phyloP scores from a whole-genome alignment of 441 rosid genomes.

The Eutrema salsugineum region DNA sequence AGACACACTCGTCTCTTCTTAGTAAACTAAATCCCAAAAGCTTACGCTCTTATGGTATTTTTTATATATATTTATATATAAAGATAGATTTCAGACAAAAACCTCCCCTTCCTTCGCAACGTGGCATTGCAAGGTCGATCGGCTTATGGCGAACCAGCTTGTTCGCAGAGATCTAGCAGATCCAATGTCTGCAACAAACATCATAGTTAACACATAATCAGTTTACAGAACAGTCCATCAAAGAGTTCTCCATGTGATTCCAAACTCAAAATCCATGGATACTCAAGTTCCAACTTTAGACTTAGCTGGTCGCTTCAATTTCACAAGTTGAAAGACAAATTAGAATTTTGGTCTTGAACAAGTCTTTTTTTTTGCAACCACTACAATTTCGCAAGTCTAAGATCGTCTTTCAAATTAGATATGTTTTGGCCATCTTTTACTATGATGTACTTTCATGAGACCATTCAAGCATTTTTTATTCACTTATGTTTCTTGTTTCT shows the following conservation, averaged over 20 bases:
- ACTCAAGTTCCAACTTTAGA: too few relatives aligned
- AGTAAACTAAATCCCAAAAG: constrained; percentile 31
- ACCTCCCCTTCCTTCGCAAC: constrained; percentile 2
- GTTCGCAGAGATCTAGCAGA: constrained; percentile 89
- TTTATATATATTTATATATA: neutral
- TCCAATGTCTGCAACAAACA: constrained; percentile 72
- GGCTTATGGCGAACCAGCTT: constrained; percentile 65
- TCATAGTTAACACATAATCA: neutral
- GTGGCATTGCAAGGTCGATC: constrained; percentile 22
- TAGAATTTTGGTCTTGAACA: too few relatives aligned
- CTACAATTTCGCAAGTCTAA: too few relatives aligned
- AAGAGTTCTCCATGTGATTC: neutral
- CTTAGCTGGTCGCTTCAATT: too few relatives aligned
- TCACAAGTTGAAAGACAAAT: too few relatives aligned
- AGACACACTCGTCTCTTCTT: constrained; percentile 18
- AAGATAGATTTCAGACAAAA: constrained; percentile 16
- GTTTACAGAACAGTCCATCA: neutral
- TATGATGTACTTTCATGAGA: too few relatives aligned
- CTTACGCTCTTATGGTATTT: constrained; percentile 35
- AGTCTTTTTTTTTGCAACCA: too few relatives aligned
- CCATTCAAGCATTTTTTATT: too few relatives aligned
- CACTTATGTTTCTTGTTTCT: too few relatives aligned
- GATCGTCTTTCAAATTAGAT: too few relatives aligned
- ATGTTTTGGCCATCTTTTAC: too few relatives aligned
- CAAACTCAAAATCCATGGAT: neutral